Evolutionary conservation across 2,329 filamentous ascomycete genomes (phyloP).

Genomic region (Clarireedia hainanense): DNA sequence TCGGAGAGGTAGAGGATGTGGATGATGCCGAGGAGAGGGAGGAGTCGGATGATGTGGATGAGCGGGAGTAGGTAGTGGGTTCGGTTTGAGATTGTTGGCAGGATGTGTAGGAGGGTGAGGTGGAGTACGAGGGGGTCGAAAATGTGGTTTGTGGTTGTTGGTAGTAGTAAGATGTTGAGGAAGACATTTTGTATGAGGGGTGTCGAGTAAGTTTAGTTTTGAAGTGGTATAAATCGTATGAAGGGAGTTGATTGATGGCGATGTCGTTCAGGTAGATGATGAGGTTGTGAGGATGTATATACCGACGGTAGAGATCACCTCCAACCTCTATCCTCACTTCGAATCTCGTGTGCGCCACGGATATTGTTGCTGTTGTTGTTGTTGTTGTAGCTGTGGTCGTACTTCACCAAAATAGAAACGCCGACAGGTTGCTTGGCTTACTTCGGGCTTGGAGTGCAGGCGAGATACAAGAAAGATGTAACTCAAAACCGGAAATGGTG

Average conservation of each 20-base stretch:
- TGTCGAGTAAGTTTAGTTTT: neutral
- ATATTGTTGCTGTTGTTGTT: neutral
- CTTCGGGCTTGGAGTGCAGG: neutral
- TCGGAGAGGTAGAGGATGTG: conserved; percentile 14
- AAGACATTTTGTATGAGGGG: neutral
- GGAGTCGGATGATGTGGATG: conserved; percentile 17
- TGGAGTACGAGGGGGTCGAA: neutral
- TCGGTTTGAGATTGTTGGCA: conserved; percentile 11
- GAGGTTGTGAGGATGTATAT: neutral
- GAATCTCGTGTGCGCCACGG: neutral
- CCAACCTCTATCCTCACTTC: neutral
- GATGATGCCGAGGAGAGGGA: conserved; percentile 15
- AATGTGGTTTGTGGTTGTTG: conserved; percentile 10
- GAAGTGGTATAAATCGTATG: neutral
- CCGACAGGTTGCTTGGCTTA: conserved; percentile 2
- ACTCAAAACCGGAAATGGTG: neutral
- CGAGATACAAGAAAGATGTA: neutral
- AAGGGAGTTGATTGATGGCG: neutral
- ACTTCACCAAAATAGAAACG: conserved; percentile 4
- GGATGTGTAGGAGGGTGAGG: conserved; percentile 14
- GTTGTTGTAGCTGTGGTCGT: too few species aligned
- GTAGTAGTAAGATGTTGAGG: conserved; percentile 2
- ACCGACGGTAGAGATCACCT: neutral
- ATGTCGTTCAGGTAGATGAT: neutral
- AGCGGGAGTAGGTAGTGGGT: neutral